Percentiles rank a stretch among this genome's conserved stretches.
These are phyloP conservation scores for Lodderomyces jiufengensis DNA, from an alignment of 1,139 yeast species.

Conservation along the genomic window DNA sequence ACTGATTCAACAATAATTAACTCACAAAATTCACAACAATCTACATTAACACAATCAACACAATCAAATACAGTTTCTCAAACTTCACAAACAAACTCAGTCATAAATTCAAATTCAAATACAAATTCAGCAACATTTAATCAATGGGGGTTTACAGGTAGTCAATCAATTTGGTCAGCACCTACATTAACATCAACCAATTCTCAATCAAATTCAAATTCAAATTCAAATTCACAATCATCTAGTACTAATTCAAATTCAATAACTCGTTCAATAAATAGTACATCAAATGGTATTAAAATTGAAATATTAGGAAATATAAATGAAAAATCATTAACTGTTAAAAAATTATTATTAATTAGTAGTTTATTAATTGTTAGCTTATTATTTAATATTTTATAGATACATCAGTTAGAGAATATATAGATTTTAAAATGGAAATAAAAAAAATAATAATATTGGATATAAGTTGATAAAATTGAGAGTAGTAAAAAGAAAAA, in stretches of 20 bases:
- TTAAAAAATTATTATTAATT: conserved; percentile 19
- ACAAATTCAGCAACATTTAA: conserved; percentile 23
- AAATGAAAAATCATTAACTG: conserved; percentile 14
- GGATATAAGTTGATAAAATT: too few species aligned
- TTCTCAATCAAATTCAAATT: conserved; percentile 2
- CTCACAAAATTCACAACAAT: neutral
- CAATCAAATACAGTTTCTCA: too few species aligned
- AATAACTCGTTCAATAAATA: conserved; percentile 4
- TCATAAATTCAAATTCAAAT: too few species aligned
- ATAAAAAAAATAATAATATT: too few species aligned
- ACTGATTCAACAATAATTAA: conserved; percentile 1
- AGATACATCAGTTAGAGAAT: conserved; percentile 1
- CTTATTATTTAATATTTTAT: conserved; percentile 18
- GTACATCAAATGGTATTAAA: conserved; percentile 13
- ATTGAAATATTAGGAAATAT: conserved; percentile 1
- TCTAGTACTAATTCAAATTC: neutral
- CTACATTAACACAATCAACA: neutral
- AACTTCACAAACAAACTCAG: neutral
- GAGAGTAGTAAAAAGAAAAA: too few species aligned
- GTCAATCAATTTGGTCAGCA: conserved; percentile 32
- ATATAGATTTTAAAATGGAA: too few species aligned
- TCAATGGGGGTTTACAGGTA: conserved; percentile 45
- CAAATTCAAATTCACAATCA: neutral
- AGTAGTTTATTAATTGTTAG: conserved; percentile 19
- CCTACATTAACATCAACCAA: conserved; percentile 7